A percentile compares a stretch with the other conserved stretches of the same genome.
Conservation (phyloP, 441 rosid species). For the Erodium trifolium region DNA sequence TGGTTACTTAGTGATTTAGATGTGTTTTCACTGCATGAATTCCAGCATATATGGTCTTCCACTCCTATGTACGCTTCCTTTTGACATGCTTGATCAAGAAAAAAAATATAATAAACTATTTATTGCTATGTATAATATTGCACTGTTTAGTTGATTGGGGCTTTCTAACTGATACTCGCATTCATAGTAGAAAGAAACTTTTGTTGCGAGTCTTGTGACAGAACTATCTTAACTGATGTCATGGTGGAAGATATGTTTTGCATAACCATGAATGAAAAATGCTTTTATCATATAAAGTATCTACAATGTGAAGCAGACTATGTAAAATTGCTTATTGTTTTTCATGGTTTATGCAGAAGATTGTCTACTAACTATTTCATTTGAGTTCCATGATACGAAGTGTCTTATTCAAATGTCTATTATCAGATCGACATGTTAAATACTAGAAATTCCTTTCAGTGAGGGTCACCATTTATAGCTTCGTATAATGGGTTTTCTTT, state of each 20-base stretch:
- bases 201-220: not conserved
- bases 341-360: not conserved
- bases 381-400: not conserved
- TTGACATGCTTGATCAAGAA: not conserved
- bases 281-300: not conserved
- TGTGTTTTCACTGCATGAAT: not conserved
- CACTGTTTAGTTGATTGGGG: not conserved
- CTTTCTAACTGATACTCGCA: not conserved
- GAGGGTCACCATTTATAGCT: not conserved
- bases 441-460: not conserved
- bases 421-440: not conserved
- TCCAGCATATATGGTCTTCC: not conserved
- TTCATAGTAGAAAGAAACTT: not conserved
- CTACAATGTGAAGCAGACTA: not conserved
- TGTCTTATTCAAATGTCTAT: not conserved
- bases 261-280: not conserved
- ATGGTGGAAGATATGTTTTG: not conserved
- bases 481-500: constrained; percentile 16
- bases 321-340: not conserved
- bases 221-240: not conserved
- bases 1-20: not conserved
- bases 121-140: too few species aligned
- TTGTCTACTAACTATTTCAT: not conserved
- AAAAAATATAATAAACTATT: not conserved
- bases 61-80: not conserved